These are phyloP conservation scores for Termitomyces sp. DNA, from an alignment of 768 basidiomycete genomes.

Conservation along the genomic window DNA sequence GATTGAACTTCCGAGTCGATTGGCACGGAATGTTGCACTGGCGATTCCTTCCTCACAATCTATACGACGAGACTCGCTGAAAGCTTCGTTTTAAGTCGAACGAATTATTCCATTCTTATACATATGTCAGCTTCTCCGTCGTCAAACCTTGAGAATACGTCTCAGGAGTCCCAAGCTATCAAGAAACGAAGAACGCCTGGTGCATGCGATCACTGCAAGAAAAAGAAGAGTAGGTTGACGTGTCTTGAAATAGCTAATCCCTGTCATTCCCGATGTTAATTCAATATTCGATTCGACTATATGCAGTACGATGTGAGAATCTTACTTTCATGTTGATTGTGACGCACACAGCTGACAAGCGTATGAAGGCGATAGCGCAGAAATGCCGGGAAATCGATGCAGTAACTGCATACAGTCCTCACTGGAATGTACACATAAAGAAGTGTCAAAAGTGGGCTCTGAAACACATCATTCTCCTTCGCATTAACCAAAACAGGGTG, in stretches of 20 bases:
- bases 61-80: too few relatives aligned
- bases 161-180: constrained; percentile 1
- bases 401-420: constrained; percentile 59
- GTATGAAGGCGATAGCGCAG: constrained; percentile 62
- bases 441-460: constrained; percentile 56
- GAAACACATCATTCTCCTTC: background rate
- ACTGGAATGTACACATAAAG: constrained; percentile 63
- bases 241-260: background rate
- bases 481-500: background rate
- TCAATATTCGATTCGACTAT: background rate
- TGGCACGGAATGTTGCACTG: too few relatives aligned
- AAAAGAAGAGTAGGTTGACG: constrained; percentile 58
- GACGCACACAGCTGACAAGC: constrained; percentile 36
- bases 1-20: too few relatives aligned
- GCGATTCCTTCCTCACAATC: too few relatives aligned
- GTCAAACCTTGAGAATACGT: background rate
- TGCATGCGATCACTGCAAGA: constrained; percentile 71
- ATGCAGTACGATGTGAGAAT: constrained; percentile 33
- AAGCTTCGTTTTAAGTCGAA: background rate
- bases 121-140: constrained; percentile 1
- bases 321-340: background rate
- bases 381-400: constrained; percentile 59
- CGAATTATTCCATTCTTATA: background rate
- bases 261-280: background rate
- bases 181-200: constrained; percentile 62